These are phyloP conservation scores for Aureobasidium melanogenum DNA, from an alignment of 2,329 filamentous ascomycete genomes.

Conservation along the genomic window DNA sequence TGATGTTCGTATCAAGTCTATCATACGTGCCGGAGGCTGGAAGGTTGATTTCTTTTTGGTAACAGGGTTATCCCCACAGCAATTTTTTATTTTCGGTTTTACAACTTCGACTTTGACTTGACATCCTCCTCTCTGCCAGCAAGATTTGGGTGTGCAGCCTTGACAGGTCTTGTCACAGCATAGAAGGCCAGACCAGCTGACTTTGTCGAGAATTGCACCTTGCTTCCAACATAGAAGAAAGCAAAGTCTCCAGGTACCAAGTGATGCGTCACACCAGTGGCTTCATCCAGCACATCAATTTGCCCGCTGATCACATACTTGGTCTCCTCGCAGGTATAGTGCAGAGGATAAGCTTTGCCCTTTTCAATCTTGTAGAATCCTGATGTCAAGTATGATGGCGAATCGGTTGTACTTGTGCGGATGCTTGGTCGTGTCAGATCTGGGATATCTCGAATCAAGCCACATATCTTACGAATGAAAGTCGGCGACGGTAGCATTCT, in stretches of 20 bases:
- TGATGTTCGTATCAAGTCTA: too few relatives aligned
- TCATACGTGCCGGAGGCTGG: background rate
- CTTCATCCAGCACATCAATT: constrained; percentile 18
- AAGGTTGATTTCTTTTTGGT: background rate
- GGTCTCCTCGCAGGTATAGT: constrained; percentile 17
- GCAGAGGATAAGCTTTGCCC: constrained; percentile 12
- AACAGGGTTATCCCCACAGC: background rate
- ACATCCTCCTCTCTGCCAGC: constrained; percentile 16
- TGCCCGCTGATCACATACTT: constrained; percentile 18
- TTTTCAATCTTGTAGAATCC: constrained; percentile 19
- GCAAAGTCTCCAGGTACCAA: constrained; percentile 17
- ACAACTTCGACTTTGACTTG: background rate
- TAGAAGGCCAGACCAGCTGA: constrained; percentile 17
- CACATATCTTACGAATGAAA: constrained; percentile 13
- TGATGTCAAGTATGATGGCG: constrained; percentile 15
- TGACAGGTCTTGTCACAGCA: constrained; percentile 17
- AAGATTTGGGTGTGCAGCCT: constrained; percentile 15
- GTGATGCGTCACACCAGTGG: constrained; percentile 17
- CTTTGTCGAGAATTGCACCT: constrained; percentile 18
- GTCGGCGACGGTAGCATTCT: constrained; percentile 17
- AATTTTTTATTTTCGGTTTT: background rate
- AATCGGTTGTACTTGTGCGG: constrained; percentile 15
- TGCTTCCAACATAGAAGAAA: constrained; percentile 18
- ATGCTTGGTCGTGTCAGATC: background rate
- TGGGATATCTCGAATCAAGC: background rate